phyloP scores from a whole-genome alignment of 2,329 filamentous ascomycete species.

The Volutella citrinella region DNA sequence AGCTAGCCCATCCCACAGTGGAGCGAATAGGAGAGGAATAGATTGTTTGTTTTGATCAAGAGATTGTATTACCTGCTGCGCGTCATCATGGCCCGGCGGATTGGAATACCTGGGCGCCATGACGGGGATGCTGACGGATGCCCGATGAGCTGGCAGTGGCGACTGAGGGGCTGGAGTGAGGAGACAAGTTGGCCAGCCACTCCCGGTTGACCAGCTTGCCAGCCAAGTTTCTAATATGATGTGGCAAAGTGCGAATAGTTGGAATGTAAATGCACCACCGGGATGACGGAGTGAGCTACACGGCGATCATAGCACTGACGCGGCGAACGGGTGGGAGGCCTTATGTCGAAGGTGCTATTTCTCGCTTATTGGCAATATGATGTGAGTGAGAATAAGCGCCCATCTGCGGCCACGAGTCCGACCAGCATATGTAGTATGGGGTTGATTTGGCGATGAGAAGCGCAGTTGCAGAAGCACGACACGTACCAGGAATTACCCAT shows the following conservation, averaged over 20 bases:
- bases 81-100: constrained; percentile 19
- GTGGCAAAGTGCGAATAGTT: constrained; percentile 4
- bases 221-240: not conserved
- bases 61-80: constrained; percentile 25
- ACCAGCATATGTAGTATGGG: too few relatives aligned
- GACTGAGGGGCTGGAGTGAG: constrained; percentile 10
- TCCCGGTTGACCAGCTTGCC: constrained; percentile 2
- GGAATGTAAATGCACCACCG: constrained; percentile 11
- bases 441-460: too few relatives aligned
- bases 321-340: constrained; percentile 26
- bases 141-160: constrained; percentile 17
- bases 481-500: too few relatives aligned
- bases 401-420: constrained; percentile 18
- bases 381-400: too few relatives aligned
- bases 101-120: constrained; percentile 16
- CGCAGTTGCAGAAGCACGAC: too few relatives aligned
- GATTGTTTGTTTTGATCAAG: constrained; percentile 30
- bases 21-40: constrained; percentile 18
- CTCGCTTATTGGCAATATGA: too few relatives aligned
- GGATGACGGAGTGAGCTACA: constrained; percentile 18
- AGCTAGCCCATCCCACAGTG: constrained; percentile 21
- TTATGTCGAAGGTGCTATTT: too few relatives aligned
- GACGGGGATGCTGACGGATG: constrained; percentile 13
- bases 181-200: constrained; percentile 14
- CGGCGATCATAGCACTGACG: constrained; percentile 24